phyloP scores from a whole-genome alignment of 192 early-diverging fungal genomes.

The Neocallimastix lanati region DNA sequence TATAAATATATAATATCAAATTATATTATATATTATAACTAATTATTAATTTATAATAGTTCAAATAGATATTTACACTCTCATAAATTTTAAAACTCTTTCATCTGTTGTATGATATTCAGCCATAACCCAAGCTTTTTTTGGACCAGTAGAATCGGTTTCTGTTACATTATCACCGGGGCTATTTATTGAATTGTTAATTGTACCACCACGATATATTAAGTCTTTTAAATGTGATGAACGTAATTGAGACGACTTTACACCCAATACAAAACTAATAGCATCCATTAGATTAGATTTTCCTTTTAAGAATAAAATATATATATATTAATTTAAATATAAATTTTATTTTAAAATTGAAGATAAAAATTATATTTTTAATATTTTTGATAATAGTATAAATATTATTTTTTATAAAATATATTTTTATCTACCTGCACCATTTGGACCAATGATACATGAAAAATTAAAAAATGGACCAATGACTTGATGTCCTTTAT shows the following conservation, averaged over 20 bases:
- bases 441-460: slow-evolving; percentile 91
- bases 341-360: too few relatives aligned
- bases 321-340: too few relatives aligned
- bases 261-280: slow-evolving; percentile 92
- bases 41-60: too few relatives aligned
- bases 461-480: slow-evolving; percentile 91
- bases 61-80: slow-evolving; percentile 47
- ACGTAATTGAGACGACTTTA: slow-evolving; percentile 78
- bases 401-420: background rate
- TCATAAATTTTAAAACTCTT: slow-evolving; percentile 43
- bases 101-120: slow-evolving; percentile 56
- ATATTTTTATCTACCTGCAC: slow-evolving; percentile 41
- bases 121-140: slow-evolving; percentile 58
- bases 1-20: too few relatives aligned
- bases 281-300: slow-evolving; percentile 99
- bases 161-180: slow-evolving; percentile 4
- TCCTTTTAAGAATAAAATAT: too few relatives aligned
- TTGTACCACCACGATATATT: slow-evolving; percentile 58
- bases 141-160: slow-evolving; percentile 13
- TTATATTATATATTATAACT: too few relatives aligned
- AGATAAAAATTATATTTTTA: too few relatives aligned
- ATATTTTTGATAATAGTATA: too few relatives aligned
- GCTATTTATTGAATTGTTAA: slow-evolving; percentile 6
- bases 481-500: slow-evolving; percentile 81
- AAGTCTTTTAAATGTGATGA: slow-evolving; percentile 76